Percentiles rank a stretch among this genome's conserved stretches.
Conservation (phyloP, 805 yeast genomes). For the Candida krabiensis region DNA sequence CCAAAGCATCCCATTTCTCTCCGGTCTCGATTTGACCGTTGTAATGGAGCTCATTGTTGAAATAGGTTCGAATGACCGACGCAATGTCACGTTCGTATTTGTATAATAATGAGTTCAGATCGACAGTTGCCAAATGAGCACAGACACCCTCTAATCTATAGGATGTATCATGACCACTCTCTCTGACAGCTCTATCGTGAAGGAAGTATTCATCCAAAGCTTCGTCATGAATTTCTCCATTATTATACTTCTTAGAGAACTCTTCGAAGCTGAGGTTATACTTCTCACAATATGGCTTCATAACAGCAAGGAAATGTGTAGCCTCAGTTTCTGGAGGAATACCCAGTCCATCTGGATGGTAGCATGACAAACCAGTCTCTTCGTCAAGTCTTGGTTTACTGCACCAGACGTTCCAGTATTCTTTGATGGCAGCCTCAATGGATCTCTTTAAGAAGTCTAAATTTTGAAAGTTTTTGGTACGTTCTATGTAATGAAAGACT, state of each 20-base stretch:
- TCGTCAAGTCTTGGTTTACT: conserved; percentile 70
- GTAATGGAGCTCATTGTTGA: conserved; percentile 45
- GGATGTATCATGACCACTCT: conserved; percentile 94
- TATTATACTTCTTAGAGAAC: conserved; percentile 69
- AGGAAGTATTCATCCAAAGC: conserved; percentile 83
- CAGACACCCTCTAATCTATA: conserved; percentile 88
- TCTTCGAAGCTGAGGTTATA: conserved; percentile 56
- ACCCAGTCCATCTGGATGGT: conserved; percentile 89
- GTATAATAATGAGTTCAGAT: conserved; percentile 79
- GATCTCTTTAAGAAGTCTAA: conserved; percentile 65
- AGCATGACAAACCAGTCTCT: conserved; percentile 78
- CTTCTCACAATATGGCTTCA: conserved; percentile 68
- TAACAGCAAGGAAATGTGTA: conserved; percentile 75
- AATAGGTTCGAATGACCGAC: conserved; percentile 52
- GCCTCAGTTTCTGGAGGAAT: conserved; percentile 96
- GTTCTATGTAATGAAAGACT: conserved; percentile 55
- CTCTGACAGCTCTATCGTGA: conserved; percentile 94
- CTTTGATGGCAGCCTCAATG: conserved; percentile 77
- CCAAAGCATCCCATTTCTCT: conserved; percentile 60
- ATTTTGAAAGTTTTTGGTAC: conserved; percentile 43
- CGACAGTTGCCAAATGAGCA: conserved; percentile 88
- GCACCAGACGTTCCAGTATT: conserved; percentile 81
- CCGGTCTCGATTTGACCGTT: conserved; percentile 47
- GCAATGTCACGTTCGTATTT: conserved; percentile 90
- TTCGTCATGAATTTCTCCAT: conserved; percentile 66